Percentiles rank a stretch among this genome's conserved stretches.
These are phyloP conservation scores for Malbranchea zuffiana DNA, from an alignment of 2,329 filamentous ascomycete genomes.

Conservation along the genomic window DNA sequence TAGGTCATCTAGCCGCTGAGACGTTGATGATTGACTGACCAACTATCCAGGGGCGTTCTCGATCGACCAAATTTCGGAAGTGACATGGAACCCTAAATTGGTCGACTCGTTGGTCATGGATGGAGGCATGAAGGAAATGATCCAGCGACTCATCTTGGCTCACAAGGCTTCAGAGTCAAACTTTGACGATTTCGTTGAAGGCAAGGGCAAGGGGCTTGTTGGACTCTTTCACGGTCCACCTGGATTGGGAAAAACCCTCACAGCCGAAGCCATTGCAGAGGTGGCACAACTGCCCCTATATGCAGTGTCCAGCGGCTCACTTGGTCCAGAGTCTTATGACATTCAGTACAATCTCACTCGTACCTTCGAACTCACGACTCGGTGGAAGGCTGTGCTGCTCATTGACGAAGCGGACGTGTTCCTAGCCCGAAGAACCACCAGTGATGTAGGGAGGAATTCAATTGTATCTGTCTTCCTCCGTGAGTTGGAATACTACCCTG, in stretches of 20 bases:
- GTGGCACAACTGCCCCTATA: constrained; percentile 72
- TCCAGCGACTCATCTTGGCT: constrained; percentile 71
- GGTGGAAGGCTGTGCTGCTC: constrained; percentile 74
- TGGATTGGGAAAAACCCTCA: constrained; percentile 80
- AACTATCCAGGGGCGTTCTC: constrained; percentile 78
- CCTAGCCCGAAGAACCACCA: constrained; percentile 68
- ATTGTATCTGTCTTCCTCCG: constrained; percentile 80
- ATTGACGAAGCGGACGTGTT: constrained; percentile 81
- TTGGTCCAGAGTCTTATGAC: constrained; percentile 63
- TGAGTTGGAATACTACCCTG: constrained; percentile 81
- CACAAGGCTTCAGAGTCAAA: constrained; percentile 73
- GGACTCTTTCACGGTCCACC: constrained; percentile 73
- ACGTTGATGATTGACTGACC: constrained; percentile 76
- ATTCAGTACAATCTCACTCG: constrained; percentile 70
- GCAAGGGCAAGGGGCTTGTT: constrained; percentile 78
- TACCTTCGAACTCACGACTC: constrained; percentile 74
- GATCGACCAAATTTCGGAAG: constrained; percentile 66
- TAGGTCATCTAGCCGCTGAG: no score
- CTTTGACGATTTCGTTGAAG: constrained; percentile 71
- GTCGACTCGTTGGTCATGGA: constrained; percentile 72
- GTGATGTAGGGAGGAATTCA: constrained; percentile 75
- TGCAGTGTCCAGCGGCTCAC: constrained; percentile 69
- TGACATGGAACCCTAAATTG: constrained; percentile 72
- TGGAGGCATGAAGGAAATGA: constrained; percentile 52
- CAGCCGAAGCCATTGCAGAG: constrained; percentile 76